A percentile compares a stretch with the other conserved stretches of the same genome.
Conservation (phyloP, 208 protist species). For the Crithidia thermophila region DNA sequence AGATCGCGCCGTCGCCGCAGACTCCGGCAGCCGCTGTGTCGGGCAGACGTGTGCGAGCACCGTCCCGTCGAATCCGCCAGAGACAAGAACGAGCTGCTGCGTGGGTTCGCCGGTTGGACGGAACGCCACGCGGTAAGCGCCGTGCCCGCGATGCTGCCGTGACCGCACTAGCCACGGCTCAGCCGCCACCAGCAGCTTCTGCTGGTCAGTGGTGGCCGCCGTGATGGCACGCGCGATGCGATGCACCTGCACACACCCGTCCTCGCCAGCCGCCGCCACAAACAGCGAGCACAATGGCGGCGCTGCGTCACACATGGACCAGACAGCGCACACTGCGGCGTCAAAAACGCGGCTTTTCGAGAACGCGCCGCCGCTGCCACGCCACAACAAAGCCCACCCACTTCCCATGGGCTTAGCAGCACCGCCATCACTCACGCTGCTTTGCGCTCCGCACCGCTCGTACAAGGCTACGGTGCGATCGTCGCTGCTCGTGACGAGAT, state of each 20-base stretch:
- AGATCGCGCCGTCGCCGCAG: not conserved
- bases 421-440: too few species aligned
- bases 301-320: too few species aligned
- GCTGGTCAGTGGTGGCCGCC: not conserved
- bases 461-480: constrained; percentile 70
- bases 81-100: constrained; percentile 30
- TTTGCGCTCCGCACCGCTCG: constrained; percentile 4
- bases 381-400: constrained; percentile 46
- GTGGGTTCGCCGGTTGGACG: not conserved
- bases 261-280: constrained; percentile 58
- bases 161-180: constrained; percentile 12
- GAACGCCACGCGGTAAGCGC: constrained; percentile 59
- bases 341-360: constrained; percentile 73
- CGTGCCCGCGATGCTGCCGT: constrained; percentile 65
- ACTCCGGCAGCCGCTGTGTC: too few species aligned
- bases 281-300: constrained; percentile 6
- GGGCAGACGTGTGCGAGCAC: constrained; percentile 30
- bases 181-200: not conserved
- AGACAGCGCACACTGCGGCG: constrained; percentile 33
- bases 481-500: constrained; percentile 78
- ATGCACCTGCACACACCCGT: constrained; percentile 56
- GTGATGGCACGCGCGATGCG: constrained; percentile 7
- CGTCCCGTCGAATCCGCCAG: constrained; percentile 60
- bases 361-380: constrained; percentile 40
- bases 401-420: too few species aligned